These are phyloP conservation scores for Jackrogersella multiformis DNA, from an alignment of 495 filamentous ascomycete genomes.

Conservation along the genomic window DNA sequence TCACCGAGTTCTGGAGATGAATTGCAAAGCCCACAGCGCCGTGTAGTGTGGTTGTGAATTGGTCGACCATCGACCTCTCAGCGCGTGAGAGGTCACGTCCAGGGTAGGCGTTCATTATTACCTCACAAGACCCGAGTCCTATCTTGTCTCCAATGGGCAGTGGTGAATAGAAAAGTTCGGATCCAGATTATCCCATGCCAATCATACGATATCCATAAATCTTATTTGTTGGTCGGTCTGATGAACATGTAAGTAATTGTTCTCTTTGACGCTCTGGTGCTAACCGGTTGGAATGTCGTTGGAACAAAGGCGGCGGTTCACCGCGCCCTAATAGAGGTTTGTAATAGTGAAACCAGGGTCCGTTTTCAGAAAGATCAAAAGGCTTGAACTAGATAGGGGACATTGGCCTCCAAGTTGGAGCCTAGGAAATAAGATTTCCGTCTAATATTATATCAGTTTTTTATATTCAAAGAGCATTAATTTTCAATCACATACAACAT, in stretches of 20 bases:
- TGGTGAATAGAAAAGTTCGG: neutral
- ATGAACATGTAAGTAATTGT: neutral
- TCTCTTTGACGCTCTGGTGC: neutral
- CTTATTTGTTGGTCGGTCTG: neutral
- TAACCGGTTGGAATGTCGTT: neutral
- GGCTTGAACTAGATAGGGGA: no score
- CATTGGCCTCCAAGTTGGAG: no score
- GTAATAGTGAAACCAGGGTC: neutral
- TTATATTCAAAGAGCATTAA: no score
- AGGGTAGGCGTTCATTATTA: neutral
- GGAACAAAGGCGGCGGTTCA: constrained; percentile 7
- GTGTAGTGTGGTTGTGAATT: neutral
- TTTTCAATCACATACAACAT: no score
- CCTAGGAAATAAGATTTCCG: no score
- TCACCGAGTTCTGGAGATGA: constrained; percentile 17
- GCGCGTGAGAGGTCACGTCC: neutral
- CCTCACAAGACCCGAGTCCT: neutral
- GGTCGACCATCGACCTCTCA: neutral
- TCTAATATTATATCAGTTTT: no score
- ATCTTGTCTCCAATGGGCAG: neutral
- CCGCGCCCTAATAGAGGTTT: neutral
- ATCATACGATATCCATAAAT: neutral
- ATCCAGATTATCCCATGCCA: neutral
- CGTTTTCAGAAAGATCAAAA: constrained; percentile 19
- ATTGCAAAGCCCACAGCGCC: neutral